Base-by-base conservation (phyloP, 208 protist genomes). In the Leishmania turanica region DNA sequence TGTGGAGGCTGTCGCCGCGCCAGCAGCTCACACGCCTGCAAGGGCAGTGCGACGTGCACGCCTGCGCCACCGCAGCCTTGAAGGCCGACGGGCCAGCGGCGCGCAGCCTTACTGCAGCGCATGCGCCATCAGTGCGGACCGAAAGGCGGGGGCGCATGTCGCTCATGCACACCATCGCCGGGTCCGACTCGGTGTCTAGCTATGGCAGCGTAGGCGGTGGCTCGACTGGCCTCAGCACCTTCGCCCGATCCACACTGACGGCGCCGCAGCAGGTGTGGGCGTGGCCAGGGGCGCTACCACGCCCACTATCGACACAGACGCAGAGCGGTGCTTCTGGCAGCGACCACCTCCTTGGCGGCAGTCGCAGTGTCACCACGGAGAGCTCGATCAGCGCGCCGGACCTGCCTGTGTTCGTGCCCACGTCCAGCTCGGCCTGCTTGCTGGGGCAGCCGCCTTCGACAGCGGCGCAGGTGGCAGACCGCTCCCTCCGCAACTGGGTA, bases 371-470 rank as follows among this genome's bases (percentile, higher is more conserved):
- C 47, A 24, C 49, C 19, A 9, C 47, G 27, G 70, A 54, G 24
- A 56, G 58, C 51, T 66, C 74, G 31, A 31, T 54, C 51, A 77
- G 74, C 56, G 51, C 58, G 27, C 53, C 60, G 42, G 56, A 77
- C 3, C n/a, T 77, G 58, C 74, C 74, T 21, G 17, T 65, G 21
- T 68, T 77, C 74, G 56, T 77, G 1, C 24, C 53, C n/a, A 62
- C 58, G 3, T 40, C 27, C 27, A 13, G 15, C 47, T 60, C 49
- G 7, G 45, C 70, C 45, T 54, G 21, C 47, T 54, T 42, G 45
- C 9, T 34, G 27, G 21, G 45, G 49, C 45, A 34, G 70, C 45
- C 7, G 8, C 70, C 21, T 27, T 13, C 40, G 24, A 37, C 34
- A 15, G 21, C 40, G 66, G 19, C 19, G 68, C 68, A 31, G 62